Base-by-base conservation (phyloP, 2,329 filamentous ascomycete genomes). In the Diaporthe sp. region DNA sequence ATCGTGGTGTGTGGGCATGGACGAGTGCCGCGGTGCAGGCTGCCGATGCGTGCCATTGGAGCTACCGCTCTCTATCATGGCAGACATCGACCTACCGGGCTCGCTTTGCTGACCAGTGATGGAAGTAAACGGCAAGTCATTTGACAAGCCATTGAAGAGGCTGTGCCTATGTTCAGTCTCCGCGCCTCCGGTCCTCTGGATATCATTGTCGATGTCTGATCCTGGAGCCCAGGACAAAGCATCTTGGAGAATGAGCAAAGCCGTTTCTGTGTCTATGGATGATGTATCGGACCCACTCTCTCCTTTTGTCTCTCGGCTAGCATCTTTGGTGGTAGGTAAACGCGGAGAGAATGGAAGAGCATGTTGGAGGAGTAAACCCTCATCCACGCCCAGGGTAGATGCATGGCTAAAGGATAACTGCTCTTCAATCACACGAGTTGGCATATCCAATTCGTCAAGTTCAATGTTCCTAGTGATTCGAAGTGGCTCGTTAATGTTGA, bases 261-360 rank as follows among this genome's bases (percentile, higher is more conserved):
- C 47, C 10, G 25, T n/a, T 4, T 27, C n/a, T 27, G 17, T n/a
- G 5, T 25, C 47, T 10, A 12, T 27, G 9, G n/a, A 51, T 2
- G 47, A 27, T 13, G 25, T 4, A 1, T 22, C n/a, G 10, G 22
- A n/a, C 9, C n/a, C 44, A 25, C 44, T 51, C 12, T 15, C n/a
- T 17, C 1, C 4, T 0, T 32, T 13, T 12, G 7, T 22, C 3
- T 22, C 7, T 17, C 15, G 37, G 10, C 5, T 9, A 22, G 30
- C 13, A 3, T 30, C 17, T 3, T 12, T 0, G 15, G 4, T 0
- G 15, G 4, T 19, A 17, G 4, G 19, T 22, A 15, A 2, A 2
- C 1, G 25, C 9, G 12, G 25, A 15, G 17, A n/a, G 39, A 63
- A 61, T 4, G 59, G 30, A 17, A 63, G 13, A n/a, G 59, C 27